Evolutionary conservation across 129 eudicot species (phyloP), one percentile per base, ranked within the genome.

Genomic region (Tagetes erecta): DNA sequence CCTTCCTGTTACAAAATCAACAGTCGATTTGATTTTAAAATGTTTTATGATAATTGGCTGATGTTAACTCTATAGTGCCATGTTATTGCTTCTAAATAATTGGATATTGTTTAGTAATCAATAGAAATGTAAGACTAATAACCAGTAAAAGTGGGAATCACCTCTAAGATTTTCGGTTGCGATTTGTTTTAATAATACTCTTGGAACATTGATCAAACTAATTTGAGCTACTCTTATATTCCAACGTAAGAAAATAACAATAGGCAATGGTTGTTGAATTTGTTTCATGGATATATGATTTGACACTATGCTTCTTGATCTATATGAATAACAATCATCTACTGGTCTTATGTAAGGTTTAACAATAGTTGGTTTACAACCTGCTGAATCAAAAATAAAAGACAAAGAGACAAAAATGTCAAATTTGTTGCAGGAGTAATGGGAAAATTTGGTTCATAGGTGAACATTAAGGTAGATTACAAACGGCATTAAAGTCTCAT

Each of bases 391-490:
- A 51, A 77, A 76, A 76, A 53, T 91, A 30, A 72, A 76, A 51
- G 85, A 70, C 75, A 82, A 58, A 33, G 74, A 64, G 96, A 88
- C 59, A 80, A 64, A 52, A 81, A 88, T 81, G 30, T 80, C 63
- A 80, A 85, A 45, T 94, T 86, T 85, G 97, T 94, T 76, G 97
- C 98, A 71, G 98, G 98, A 46, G 98, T 97, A n/a, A 94, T 97
- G 36, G 97, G 98, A 58, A 86, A 75, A 91, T 97, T 94, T 83
- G 98, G 98, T 31, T 94, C 98, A 12, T 20, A 20, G 27, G 27
- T 87, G 98, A 76, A 85, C 98, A 64, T 93, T 94, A 78, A 94
- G 98, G 98, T 94, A 55, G 73, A 40, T 58, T 49, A 72, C 81
- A 53, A 58, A 37, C 55, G 71, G 51, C 51, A 64, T 40, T 66